A percentile compares a stretch with the other conserved stretches of the same genome.
These are phyloP conservation scores for Quercus robur DNA, from an alignment of 306 rosid genomes.

Conservation along the genomic window DNA sequence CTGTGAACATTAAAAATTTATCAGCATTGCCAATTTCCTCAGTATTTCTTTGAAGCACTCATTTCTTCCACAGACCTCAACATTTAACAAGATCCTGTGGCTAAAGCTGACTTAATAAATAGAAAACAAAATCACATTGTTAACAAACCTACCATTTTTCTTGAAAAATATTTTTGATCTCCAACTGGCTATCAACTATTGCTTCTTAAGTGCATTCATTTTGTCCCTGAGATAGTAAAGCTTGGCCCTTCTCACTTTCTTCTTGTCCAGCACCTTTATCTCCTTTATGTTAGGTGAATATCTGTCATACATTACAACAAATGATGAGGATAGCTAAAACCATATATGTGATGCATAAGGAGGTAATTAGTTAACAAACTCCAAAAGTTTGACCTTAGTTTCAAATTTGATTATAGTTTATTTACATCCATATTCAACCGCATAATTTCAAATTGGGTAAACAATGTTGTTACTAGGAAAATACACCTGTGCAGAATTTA, in stretches of 20 bases:
- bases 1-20: too few relatives aligned
- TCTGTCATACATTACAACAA: conserved; percentile 43
- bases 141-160: too few relatives aligned
- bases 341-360: too few relatives aligned
- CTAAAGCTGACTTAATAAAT: too few relatives aligned
- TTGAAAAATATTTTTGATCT: not conserved
- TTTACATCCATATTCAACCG: too few relatives aligned
- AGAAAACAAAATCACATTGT: not conserved
- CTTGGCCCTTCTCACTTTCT: conserved; percentile 93
- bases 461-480: not conserved
- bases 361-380: too few relatives aligned
- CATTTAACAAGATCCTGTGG: too few relatives aligned
- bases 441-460: not conserved
- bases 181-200: conserved; percentile 14
- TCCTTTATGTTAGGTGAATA: conserved; percentile 98
- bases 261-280: conserved; percentile 92
- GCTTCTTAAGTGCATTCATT: conserved; percentile 80
- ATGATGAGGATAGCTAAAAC: not conserved
- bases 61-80: too few relatives aligned
- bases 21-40: too few relatives aligned
- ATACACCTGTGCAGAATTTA: not conserved
- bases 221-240: conserved; percentile 90
- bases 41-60: too few relatives aligned
- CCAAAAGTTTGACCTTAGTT: too few relatives aligned
- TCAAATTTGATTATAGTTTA: too few relatives aligned